These are phyloP conservation scores for Rosa hybrid DNA, from an alignment of 331 rosid species.

Conservation along the genomic window DNA sequence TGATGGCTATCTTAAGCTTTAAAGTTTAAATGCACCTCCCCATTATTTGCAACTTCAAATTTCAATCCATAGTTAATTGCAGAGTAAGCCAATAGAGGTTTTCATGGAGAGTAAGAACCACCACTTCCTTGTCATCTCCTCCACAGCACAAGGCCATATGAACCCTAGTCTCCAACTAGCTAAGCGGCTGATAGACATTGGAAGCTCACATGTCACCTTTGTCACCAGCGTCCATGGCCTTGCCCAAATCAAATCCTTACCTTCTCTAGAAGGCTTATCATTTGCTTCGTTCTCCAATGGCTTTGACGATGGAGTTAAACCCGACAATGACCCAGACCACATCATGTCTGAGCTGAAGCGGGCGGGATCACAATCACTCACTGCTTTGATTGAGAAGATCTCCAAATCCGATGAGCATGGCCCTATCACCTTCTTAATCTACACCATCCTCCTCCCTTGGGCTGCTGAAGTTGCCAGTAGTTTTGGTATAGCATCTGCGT, in stretches of 20 bases:
- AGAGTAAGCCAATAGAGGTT: not conserved
- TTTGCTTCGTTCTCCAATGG: conserved; percentile 56
- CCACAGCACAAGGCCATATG: conserved; percentile 30
- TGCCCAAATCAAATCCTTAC: conserved; percentile 13
- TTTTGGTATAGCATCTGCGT: conserved; percentile 19
- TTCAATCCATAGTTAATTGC: not conserved
- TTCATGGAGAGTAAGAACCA: not conserved
- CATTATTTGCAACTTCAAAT: not conserved
- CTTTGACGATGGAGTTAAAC: conserved; percentile 31
- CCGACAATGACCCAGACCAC: not conserved
- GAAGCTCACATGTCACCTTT: conserved; percentile 31
- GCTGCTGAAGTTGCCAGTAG: conserved; percentile 34
- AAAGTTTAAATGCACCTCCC: too few relatives aligned
- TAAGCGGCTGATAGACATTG: conserved; percentile 19
- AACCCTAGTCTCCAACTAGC: conserved; percentile 50
- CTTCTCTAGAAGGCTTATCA: conserved; percentile 33
- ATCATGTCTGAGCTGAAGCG: conserved; percentile 37
- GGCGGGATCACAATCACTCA: conserved; percentile 32
- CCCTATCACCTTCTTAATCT: conserved; percentile 38
- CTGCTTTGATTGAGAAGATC: conserved; percentile 12
- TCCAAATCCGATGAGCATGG: conserved; percentile 23
- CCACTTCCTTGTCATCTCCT: conserved; percentile 30
- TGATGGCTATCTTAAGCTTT: not conserved
- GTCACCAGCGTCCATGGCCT: conserved; percentile 28
- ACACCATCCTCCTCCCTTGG: conserved; percentile 36